Evolutionary conservation across 2,329 filamentous ascomycete species (phyloP).

Genomic region (Nothophoma quercina): DNA sequence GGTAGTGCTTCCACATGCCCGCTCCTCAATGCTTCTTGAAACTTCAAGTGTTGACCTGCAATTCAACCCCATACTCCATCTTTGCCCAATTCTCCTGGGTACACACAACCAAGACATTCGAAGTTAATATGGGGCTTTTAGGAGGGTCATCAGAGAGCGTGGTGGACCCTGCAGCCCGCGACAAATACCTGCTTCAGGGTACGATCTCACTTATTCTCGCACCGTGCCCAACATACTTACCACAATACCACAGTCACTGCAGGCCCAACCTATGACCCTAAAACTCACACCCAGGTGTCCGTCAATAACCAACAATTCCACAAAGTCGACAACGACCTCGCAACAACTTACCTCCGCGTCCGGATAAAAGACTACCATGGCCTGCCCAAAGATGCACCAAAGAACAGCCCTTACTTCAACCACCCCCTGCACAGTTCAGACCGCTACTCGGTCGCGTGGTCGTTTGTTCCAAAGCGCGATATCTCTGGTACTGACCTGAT

Average conservation of each 20-base stretch:
- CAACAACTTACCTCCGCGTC: slow-evolving; percentile 43
- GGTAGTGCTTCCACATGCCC: not conserved
- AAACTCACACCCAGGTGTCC: slow-evolving; percentile 40
- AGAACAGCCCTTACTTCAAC: slow-evolving; percentile 41
- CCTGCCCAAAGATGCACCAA: slow-evolving; percentile 40
- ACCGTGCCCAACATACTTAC: not conserved
- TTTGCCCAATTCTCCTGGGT: too few relatives aligned
- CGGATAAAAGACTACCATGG: slow-evolving; percentile 49
- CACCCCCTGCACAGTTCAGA: slow-evolving; percentile 44
- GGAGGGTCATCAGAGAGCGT: slow-evolving; percentile 22
- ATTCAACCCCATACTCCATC: too few relatives aligned
- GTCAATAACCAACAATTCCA: slow-evolving; percentile 41
- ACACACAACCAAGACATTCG: too few relatives aligned
- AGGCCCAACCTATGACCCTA: slow-evolving; percentile 43
- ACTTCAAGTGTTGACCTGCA: too few relatives aligned
- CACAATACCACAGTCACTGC: slow-evolving; percentile 37
- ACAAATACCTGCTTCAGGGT: slow-evolving; percentile 49
- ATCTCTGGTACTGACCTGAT: slow-evolving; percentile 42
- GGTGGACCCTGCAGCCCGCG: slow-evolving; percentile 41
- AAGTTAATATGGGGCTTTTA: slow-evolving; percentile 15
- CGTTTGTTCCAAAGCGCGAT: slow-evolving; percentile 46
- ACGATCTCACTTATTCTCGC: not conserved
- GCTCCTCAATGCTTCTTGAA: not conserved
- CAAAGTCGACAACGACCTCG: slow-evolving; percentile 37
- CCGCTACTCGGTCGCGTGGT: slow-evolving; percentile 48